Evolutionary conservation across 2,329 filamentous ascomycete species (phyloP).

Genomic region (Colletotrichum sp.): DNA sequence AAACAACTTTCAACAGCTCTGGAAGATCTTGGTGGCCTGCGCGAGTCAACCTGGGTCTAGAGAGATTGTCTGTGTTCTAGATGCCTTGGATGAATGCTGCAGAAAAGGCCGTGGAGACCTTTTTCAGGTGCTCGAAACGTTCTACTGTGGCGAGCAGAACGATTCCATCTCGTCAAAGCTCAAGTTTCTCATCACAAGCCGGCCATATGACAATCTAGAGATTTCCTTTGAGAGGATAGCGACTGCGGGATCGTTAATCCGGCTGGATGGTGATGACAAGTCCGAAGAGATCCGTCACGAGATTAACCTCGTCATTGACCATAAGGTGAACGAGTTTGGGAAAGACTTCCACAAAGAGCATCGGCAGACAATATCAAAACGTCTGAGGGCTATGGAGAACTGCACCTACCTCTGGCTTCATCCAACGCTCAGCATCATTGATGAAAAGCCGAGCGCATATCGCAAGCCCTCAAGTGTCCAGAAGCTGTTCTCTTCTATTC

Average conservation of each 20-base stretch:
- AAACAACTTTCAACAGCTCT: slow-evolving; percentile 4
- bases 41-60: rapidly evolving
- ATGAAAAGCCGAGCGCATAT: not conserved
- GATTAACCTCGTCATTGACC: slow-evolving; percentile 34
- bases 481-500: rapidly evolving
- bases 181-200: not conserved
- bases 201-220: not conserved
- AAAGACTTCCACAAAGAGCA: not conserved
- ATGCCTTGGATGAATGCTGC: not conserved
- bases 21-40: not conserved
- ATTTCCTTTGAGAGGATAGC: rapidly evolving
- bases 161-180: rapidly evolving
- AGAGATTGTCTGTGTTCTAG: not conserved
- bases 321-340: slow-evolving; percentile 21
- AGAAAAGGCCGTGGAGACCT: not conserved
- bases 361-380: not conserved
- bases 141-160: not conserved
- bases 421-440: slow-evolving; percentile 35
- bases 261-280: slow-evolving; percentile 31
- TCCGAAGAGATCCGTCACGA: slow-evolving; percentile 30
- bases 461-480: not conserved
- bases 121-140: not conserved
- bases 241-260: slow-evolving; percentile 13
- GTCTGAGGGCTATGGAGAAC: slow-evolving; percentile 32
- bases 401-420: slow-evolving; percentile 45